Percentiles rank a stretch among this genome's conserved stretches.
Evolutionary conservation across 2,329 filamentous ascomycete species (phyloP).

Genomic region (Talaromyces rugulosus): DNA sequence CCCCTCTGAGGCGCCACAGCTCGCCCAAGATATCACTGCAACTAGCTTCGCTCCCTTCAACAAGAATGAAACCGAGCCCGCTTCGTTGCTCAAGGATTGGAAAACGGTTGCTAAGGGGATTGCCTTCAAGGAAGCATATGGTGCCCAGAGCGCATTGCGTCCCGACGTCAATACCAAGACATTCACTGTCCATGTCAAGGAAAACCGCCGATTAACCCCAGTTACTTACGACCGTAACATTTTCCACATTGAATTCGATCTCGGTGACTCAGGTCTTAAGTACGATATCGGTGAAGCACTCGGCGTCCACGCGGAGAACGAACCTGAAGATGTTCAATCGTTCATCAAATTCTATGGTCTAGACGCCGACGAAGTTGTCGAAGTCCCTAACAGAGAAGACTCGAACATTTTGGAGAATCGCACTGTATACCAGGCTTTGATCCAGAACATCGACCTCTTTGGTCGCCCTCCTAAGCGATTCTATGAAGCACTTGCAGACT

Average conservation of each 20-base stretch:
- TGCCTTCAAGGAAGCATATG: conserved; percentile 91
- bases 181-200: conserved; percentile 81
- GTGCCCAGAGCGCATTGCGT: conserved; percentile 67
- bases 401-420: conserved; percentile 71
- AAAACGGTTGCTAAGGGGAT: conserved; percentile 80
- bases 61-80: conserved; percentile 67
- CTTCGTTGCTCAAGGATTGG: conserved; percentile 69
- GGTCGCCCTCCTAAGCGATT: conserved; percentile 96
- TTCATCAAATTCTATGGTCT: conserved; percentile 92
- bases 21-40: conserved; percentile 62
- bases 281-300: conserved; percentile 98
- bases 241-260: conserved; percentile 99
- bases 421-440: conserved; percentile 85
- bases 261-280: conserved; percentile 82
- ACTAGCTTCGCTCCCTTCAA: conserved; percentile 82
- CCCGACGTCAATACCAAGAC: conserved; percentile 86
- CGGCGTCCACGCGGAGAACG: conserved; percentile 93
- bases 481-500: conserved; percentile 87
- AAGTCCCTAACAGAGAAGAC: conserved; percentile 83
- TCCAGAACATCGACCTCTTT: conserved; percentile 94
- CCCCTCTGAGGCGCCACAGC: conserved; percentile 32
- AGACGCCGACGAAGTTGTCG: conserved; percentile 77
- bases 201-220: conserved; percentile 91
- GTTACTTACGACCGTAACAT: conserved; percentile 92
- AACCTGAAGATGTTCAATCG: conserved; percentile 68